Conservation (phyloP, 75 land plant species). For the Chamaecyparis obtusa region DNA sequence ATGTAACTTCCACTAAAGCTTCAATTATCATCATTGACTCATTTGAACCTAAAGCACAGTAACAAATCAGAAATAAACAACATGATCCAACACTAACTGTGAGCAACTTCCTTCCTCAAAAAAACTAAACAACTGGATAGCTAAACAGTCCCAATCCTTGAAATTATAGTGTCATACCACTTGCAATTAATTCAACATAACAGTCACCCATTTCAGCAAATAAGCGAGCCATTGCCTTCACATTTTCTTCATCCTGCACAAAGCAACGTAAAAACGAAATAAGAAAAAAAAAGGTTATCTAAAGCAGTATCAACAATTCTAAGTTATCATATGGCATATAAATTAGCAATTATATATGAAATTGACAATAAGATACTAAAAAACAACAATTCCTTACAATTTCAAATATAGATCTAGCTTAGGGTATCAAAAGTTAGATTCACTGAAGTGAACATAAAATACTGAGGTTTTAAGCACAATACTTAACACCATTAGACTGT, state of each 20-base stretch:
- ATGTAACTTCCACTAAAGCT: constrained; percentile 86
- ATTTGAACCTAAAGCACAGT: constrained; percentile 59
- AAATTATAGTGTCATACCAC: constrained; percentile 45
- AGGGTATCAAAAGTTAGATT: not conserved
- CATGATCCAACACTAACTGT: not conserved
- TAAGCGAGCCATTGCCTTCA: constrained; percentile 92
- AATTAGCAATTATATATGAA: not conserved
- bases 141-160: not conserved
- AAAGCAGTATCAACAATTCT: not conserved
- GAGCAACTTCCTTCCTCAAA: not conserved
- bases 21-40: constrained; percentile 90
- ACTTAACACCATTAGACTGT: not conserved
- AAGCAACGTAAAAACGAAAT: not conserved
- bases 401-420: not conserved
- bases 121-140: too few relatives aligned
- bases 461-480: not conserved
- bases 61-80: not conserved
- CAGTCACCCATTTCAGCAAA: constrained; percentile 98
- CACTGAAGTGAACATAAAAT: not conserved
- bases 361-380: not conserved
- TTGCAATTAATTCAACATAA: constrained; percentile 92
- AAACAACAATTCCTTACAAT: not conserved
- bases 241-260: constrained; percentile 84
- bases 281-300: not conserved
- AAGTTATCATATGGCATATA: not conserved